Evolutionary conservation across 495 filamentous ascomycete species (phyloP), one percentile per base, ranked within the genome.

Genomic region (Pyrenula massariospora): DNA sequence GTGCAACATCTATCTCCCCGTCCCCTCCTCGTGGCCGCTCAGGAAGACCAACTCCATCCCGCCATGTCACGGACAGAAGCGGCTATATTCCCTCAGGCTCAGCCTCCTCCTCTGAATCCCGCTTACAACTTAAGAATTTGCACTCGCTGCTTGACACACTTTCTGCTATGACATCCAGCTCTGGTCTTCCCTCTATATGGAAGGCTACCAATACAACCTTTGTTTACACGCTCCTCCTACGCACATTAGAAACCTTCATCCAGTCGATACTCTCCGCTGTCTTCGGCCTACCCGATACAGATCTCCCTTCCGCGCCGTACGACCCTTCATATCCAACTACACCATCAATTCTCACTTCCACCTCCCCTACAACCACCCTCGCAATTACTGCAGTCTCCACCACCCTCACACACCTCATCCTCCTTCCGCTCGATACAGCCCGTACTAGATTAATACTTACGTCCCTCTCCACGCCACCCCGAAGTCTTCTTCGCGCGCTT

Each of bases 151-250:
- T 87, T 56, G 86, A 90, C 54, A 88, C 89, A 2, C 78, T 96
- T 56, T 83, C 82, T 5, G 84, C 90, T 66, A 72, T 96, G 11
- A 97, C 91, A 91, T 72, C 78, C n/a, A 89, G 85, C 60, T 93
- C 94, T 66, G 88, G 88, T 8, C 85, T 85, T 8, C 90, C 87
- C 77, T 94, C 93, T 3, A 83, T 95, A 0, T 98, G 91, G 91
- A 96, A 96, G 72, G 89, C 85, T 23, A 84, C 88, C 25, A 95
- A 95, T 63, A 77, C 86, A n/a, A 91, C 89, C 0, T 95, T 95
- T 60, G 77, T 96, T 54, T 90, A 95, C 70, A 84, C 83, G 1
- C 75, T 93, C 24, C 80, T 95, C n/a, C 77, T 88, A 24, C 87
- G 86, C n/a, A 84, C 91, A 2, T 68, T 93, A 2, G 90, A 93